phyloP scores from a whole-genome alignment of 1,284 basidiomycete genomes.

The Amylostereum areolatum region DNA sequence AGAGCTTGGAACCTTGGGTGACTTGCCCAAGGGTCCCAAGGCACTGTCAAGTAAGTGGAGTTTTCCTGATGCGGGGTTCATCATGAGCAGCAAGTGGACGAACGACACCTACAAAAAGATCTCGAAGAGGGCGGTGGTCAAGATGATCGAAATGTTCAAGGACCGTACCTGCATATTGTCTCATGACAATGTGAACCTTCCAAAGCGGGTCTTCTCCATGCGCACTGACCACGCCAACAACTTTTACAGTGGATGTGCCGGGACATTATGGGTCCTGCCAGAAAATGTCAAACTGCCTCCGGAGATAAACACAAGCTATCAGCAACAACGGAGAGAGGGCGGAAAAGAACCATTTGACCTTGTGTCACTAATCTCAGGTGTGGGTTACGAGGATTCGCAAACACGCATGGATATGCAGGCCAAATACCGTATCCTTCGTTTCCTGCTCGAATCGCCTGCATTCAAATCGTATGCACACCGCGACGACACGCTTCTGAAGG shows the following conservation, averaged over 20 bases:
- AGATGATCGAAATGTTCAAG: slow-evolving; percentile 10
- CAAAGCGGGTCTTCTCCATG: slow-evolving; percentile 29
- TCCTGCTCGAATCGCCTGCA: slow-evolving; percentile 3
- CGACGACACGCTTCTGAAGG: background rate
- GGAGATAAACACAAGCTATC: slow-evolving; percentile 13
- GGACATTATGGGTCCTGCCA: slow-evolving; percentile 26
- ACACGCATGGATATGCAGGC: slow-evolving; percentile 12
- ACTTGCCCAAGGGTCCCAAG: no score
- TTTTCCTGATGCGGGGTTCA: no score
- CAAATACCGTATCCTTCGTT: slow-evolving; percentile 1
- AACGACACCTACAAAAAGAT: slow-evolving; percentile 6
- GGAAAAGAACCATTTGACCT: slow-evolving; percentile 18
- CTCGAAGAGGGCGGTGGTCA: background rate
- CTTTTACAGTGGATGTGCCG: slow-evolving; percentile 30
- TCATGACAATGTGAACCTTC: slow-evolving; percentile 33
- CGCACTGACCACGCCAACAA: slow-evolving; percentile 25
- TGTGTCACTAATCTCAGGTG: slow-evolving; percentile 16
- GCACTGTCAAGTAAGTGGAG: no score
- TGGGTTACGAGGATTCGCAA: slow-evolving; percentile 9
- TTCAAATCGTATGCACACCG: slow-evolving; percentile 1
- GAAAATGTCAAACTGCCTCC: slow-evolving; percentile 13
- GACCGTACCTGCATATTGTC: slow-evolving; percentile 20
- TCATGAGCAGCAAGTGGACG: slow-evolving; percentile 24
- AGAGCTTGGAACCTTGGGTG: no score
- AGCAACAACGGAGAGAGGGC: slow-evolving; percentile 16